Base-by-base conservation (phyloP, 768 basidiomycete species). In the Tulasnella sp. region DNA sequence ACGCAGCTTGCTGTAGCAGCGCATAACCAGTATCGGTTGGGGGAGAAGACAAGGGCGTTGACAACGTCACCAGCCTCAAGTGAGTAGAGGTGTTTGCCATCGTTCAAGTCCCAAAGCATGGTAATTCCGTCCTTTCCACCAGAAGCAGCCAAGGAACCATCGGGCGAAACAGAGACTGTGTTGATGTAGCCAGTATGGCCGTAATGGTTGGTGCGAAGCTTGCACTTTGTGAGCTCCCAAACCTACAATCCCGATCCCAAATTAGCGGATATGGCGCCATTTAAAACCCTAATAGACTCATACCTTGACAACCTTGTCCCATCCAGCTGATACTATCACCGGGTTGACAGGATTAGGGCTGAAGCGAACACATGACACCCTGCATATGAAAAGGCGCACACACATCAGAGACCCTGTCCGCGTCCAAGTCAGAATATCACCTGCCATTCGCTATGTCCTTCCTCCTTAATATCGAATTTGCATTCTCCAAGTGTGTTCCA, bases 401-500 rank as follows among this genome's bases (percentile, higher is more conserved):
- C 16, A 32, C 50, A 52, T 47, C 37, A 35, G 34, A n/a, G 15
- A 22, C 27, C 19, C 27, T 16, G n/a, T 37, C 20, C 32, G 24
- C 8, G n/a, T 34, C 24, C 13, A 27, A 16, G 12, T 40, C n/a
- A 34, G 41, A 46, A 32, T n/a, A 3, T n/a, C 7, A 59, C 65
- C 42, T 54, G 70, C 93, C 95, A 99, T 73, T 96, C 95, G 55
- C 79, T 72, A 75, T 99, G 95, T 55, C 93, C 91, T 61, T 98
- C 95, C 59, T 99, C 93, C 71, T 89, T 88, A 69, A 99, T 99
- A 67, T 98, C 88, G 67, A 90, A 98, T 69, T 99, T 99, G 76
- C 95, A 99, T 71, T 99, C 95, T 64, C 95, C 95, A 58, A 99
- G 81, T 56, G 95, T 99, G 74, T 99, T 99, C 95, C 95, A 99